These are phyloP conservation scores for Oryza officinalis DNA, from an alignment of 176 grass and related monocot species.

Conservation along the genomic window DNA sequence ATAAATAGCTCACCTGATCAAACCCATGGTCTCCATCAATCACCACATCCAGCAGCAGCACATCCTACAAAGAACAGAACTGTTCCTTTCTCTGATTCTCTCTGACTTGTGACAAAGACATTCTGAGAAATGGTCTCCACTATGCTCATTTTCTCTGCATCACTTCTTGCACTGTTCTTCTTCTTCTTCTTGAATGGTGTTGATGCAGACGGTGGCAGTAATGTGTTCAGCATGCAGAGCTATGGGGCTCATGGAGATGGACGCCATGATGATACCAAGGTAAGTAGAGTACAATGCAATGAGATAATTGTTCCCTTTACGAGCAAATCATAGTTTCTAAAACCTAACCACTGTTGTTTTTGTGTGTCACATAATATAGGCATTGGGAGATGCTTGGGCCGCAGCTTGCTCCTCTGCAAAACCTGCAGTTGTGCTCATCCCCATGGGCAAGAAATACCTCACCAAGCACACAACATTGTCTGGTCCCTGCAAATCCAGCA, in stretches of 20 bases:
- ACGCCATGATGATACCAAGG: constrained; percentile 50
- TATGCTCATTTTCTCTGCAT: not conserved
- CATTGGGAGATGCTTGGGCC: constrained; percentile 50
- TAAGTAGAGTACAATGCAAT: not conserved
- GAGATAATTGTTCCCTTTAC: too few relatives aligned
- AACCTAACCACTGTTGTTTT: not conserved
- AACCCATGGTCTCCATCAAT: constrained; percentile 7
- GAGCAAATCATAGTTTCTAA: not conserved
- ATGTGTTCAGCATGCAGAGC: constrained; percentile 34
- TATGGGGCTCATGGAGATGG: constrained; percentile 60
- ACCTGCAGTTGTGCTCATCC: constrained; percentile 41
- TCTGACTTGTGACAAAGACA: not conserved
- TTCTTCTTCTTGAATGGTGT: not conserved
- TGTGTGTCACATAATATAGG: constrained; percentile 32
- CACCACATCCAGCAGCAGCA: not conserved
- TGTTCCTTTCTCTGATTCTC: too few relatives aligned
- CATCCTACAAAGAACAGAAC: too few relatives aligned
- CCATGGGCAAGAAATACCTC: constrained; percentile 45
- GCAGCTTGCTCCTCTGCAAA: constrained; percentile 55
- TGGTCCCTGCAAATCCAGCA: constrained; percentile 61
- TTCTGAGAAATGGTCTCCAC: constrained; percentile 6
- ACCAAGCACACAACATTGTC: constrained; percentile 48
- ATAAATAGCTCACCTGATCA: constrained; percentile 16
- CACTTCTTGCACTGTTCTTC: not conserved
- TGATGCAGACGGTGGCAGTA: not conserved